phyloP scores from a whole-genome alignment of 2,329 filamentous ascomycete species.

The Sarocladium strictum region DNA sequence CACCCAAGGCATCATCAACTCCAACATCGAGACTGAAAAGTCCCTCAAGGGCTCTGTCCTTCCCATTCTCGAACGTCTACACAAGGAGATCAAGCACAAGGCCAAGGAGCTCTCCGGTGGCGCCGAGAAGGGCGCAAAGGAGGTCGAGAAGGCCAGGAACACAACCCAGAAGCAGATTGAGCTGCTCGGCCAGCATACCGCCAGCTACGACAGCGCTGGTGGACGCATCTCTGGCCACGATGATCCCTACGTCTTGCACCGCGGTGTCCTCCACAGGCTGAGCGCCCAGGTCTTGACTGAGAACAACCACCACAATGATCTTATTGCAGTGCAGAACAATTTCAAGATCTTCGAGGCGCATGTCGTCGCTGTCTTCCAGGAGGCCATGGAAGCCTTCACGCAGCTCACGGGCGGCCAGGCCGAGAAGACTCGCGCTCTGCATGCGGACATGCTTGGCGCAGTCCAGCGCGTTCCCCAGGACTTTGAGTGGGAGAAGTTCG shows the following conservation, averaged over 20 bases:
- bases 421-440: constrained; percentile 74
- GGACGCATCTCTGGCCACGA: constrained; percentile 65
- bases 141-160: constrained; percentile 82
- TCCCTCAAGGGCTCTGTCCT: constrained; percentile 80
- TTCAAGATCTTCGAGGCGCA: constrained; percentile 86
- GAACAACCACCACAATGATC: constrained; percentile 91
- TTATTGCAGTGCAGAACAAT: constrained; percentile 85
- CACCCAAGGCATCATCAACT: constrained; percentile 84
- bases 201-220: constrained; percentile 69
- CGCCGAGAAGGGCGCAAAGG: constrained; percentile 78
- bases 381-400: constrained; percentile 76
- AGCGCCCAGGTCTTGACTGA: constrained; percentile 90
- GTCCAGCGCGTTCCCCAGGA: constrained; percentile 73
- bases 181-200: constrained; percentile 79
- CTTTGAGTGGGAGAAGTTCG: constrained; percentile 89
- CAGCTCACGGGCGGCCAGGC: constrained; percentile 73
- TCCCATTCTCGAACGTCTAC: constrained; percentile 82
- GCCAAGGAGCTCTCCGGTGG: constrained; percentile 80
- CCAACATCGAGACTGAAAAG: constrained; percentile 87
- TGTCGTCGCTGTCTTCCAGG: constrained; percentile 75
- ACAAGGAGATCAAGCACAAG: constrained; percentile 96
- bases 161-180: constrained; percentile 94
- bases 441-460: constrained; percentile 73
- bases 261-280: constrained; percentile 75
- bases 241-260: constrained; percentile 83